A percentile compares a stretch with the other conserved stretches of the same genome.
Conservation (phyloP, 148 eudicot species). For the Nepenthes mirabilis region DNA sequence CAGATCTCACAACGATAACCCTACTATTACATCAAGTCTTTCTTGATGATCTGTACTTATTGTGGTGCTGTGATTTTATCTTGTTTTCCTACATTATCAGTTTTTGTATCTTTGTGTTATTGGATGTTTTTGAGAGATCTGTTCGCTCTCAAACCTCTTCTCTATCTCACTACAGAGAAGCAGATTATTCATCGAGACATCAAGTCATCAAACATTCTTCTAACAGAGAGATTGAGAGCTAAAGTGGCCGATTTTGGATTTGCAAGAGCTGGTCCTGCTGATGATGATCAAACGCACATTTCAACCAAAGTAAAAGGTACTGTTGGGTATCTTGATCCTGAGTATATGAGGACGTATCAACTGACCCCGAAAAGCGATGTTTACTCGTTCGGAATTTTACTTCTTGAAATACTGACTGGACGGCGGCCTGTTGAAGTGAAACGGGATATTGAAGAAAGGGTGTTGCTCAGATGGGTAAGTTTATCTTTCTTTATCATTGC, state of each 20-base stretch:
- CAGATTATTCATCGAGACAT: slow-evolving; percentile 94
- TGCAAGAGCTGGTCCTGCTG: slow-evolving; percentile 71
- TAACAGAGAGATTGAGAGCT: slow-evolving; percentile 69
- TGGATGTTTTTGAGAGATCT: neutral
- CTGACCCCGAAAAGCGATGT: slow-evolving; percentile 93
- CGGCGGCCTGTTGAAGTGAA: slow-evolving; percentile 86
- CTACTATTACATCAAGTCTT: no score
- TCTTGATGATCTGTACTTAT: no score
- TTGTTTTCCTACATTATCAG: neutral
- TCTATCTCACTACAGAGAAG: slow-evolving; percentile 48
- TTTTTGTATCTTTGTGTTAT: neutral
- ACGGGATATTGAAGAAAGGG: slow-evolving; percentile 50
- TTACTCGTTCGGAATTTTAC: slow-evolving; percentile 76
- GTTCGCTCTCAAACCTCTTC: neutral
- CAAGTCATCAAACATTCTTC: slow-evolving; percentile 90
- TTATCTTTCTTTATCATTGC: neutral
- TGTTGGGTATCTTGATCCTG: slow-evolving; percentile 92
- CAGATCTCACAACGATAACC: no score
- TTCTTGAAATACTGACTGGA: slow-evolving; percentile 82
- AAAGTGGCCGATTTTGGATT: slow-evolving; percentile 99
- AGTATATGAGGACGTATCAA: slow-evolving; percentile 92
- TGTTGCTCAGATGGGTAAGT: slow-evolving; percentile 84
- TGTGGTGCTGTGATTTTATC: no score
- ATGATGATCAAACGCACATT: slow-evolving; percentile 66
- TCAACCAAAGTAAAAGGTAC: slow-evolving; percentile 99